Percentiles rank a stretch among this genome's conserved stretches.
These are phyloP conservation scores for Annona squamosa DNA, from an alignment of 164 flowering plant species.

Conservation along the genomic window DNA sequence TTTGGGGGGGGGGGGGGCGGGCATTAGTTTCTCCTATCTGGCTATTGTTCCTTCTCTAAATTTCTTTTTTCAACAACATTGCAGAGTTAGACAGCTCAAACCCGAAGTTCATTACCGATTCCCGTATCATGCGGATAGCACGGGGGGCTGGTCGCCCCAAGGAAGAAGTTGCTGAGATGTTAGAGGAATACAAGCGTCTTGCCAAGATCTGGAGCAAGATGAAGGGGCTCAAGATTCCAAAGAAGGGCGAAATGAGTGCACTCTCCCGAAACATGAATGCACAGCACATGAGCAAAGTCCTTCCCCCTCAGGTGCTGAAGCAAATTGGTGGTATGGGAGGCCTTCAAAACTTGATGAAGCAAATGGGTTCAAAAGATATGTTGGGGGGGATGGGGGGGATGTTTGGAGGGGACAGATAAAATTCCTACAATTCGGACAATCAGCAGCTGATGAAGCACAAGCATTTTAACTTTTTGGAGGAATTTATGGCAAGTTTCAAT, in stretches of 20 bases:
- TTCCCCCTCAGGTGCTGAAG: conserved; percentile 89
- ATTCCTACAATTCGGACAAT: background rate
- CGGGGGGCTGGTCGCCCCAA: conserved; percentile 77
- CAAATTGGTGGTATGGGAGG: conserved; percentile 99
- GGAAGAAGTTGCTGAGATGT: conserved; percentile 80
- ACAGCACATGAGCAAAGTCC: conserved; percentile 90
- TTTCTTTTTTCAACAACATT: conserved; percentile 3
- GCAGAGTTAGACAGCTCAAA: conserved; percentile 95
- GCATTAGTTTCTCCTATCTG: too few species aligned
- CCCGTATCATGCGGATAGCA: conserved; percentile 82
- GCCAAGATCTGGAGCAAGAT: conserved; percentile 95
- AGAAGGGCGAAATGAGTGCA: conserved; percentile 95
- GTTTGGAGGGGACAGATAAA: conserved; percentile 25
- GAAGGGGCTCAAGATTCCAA: conserved; percentile 96
- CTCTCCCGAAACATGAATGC: conserved; percentile 90
- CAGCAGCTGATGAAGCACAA: background rate
- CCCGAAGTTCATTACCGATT: conserved; percentile 81
- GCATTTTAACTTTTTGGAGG: background rate
- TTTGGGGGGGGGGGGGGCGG: too few species aligned
- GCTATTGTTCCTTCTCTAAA: background rate
- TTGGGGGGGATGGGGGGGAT: conserved; percentile 75
- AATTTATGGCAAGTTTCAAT: too few species aligned
- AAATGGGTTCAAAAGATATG: conserved; percentile 90
- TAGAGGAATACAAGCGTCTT: conserved; percentile 93
- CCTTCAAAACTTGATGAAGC: conserved; percentile 91